Conservation (phyloP, 768 basidiomycete species). For the Lactarius psammicola region DNA sequence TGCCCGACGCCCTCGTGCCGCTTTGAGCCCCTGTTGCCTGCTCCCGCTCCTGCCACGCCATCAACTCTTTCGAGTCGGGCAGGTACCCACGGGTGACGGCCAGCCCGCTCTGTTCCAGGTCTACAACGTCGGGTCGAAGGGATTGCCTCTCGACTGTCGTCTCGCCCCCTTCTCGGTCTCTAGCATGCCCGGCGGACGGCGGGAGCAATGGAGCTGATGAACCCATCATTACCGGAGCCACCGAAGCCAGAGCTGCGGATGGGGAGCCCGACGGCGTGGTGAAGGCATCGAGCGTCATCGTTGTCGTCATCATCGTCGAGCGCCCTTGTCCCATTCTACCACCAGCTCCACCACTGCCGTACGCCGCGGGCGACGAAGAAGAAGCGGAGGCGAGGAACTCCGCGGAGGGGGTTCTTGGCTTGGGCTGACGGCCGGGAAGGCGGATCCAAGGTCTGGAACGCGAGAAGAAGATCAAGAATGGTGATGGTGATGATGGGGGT, state of each 20-base stretch:
- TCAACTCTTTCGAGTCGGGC: conserved; percentile 4
- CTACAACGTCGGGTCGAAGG: background rate
- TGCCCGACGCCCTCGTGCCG: background rate
- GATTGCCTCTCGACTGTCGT: background rate
- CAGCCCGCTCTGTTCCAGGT: background rate
- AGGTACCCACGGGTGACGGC: conserved; percentile 7
- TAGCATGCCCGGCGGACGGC: too few species aligned
- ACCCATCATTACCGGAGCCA: too few species aligned
- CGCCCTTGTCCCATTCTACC: background rate
- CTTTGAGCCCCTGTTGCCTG: background rate
- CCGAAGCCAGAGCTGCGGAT: background rate
- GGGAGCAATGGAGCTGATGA: too few species aligned
- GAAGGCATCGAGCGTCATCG: background rate
- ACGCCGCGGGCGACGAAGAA: background rate
- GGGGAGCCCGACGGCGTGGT: background rate
- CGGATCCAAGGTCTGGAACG: background rate
- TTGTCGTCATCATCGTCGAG: background rate
- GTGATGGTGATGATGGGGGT: background rate
- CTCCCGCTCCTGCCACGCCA: background rate
- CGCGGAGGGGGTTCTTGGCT: background rate
- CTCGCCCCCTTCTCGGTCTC: background rate
- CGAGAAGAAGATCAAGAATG: background rate
- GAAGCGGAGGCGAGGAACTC: background rate
- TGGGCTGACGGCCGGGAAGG: background rate
- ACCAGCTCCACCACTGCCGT: too few species aligned